phyloP scores from a whole-genome alignment of 2,329 filamentous ascomycete species.

The Fusarium globosum region DNA sequence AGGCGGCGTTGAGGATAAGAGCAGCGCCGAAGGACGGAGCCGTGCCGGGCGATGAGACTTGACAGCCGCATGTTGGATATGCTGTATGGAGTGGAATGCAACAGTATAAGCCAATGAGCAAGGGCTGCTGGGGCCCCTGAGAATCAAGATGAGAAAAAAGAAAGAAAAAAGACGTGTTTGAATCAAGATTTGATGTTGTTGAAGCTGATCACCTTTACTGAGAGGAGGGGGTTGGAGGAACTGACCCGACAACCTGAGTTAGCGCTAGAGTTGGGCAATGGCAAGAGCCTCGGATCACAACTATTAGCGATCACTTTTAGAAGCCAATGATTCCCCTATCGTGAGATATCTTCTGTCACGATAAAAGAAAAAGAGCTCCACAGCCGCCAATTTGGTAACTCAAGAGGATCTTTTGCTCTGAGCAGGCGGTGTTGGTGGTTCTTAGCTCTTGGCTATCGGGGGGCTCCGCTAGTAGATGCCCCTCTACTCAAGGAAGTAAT shows the following conservation, averaged over 20 bases:
- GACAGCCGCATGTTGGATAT: constrained; percentile 33
- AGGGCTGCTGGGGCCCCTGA: neutral
- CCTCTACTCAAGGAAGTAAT: constrained; percentile 14
- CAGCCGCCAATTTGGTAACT: constrained; percentile 3
- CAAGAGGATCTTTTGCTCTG: constrained; percentile 14
- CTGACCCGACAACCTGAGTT: constrained; percentile 14
- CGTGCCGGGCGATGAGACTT: constrained; percentile 33
- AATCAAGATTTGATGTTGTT: constrained; percentile 2
- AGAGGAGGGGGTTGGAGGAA: constrained; percentile 18
- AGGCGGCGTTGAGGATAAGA: constrained; percentile 36
- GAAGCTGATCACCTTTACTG: constrained; percentile 15
- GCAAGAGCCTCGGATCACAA: constrained; percentile 19
- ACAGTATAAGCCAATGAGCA: neutral
- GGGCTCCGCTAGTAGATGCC: constrained; percentile 36
- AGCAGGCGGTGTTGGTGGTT: constrained; percentile 10
- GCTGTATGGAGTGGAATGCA: neutral
- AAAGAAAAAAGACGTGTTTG: constrained; percentile 4
- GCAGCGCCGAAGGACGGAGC: constrained; percentile 32
- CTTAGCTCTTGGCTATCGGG: constrained; percentile 33
- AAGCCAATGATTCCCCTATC: constrained; percentile 1
- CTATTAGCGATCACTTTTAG: neutral
- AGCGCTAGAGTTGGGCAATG: constrained; percentile 2
- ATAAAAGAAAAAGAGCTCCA: constrained; percentile 20
- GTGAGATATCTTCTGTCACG: constrained; percentile 18
- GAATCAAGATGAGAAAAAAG: neutral